These are phyloP conservation scores for Lepidium sativum DNA, from an alignment of 345 rosid genomes.

Conservation along the genomic window DNA sequence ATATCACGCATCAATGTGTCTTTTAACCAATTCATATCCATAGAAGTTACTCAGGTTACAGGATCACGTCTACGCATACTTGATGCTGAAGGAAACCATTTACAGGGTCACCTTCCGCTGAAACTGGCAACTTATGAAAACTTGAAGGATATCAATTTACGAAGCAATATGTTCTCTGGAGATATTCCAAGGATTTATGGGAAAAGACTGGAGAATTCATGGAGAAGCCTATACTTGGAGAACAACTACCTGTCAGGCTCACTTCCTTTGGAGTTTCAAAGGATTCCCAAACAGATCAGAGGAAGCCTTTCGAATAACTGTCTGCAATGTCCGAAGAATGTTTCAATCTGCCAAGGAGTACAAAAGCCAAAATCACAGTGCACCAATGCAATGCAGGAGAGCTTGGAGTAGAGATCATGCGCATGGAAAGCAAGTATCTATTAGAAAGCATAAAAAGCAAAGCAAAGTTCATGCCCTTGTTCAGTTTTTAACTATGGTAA, in stretches of 20 bases:
- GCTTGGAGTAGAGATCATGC: constrained; percentile 19
- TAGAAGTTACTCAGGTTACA: constrained; percentile 22
- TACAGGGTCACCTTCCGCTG: constrained; percentile 40
- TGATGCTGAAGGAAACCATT: constrained; percentile 38
- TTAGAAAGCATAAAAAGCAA: not conserved
- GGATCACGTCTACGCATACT: constrained; percentile 32
- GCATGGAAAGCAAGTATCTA: not conserved
- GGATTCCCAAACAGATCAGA: constrained; percentile 12
- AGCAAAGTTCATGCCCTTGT: constrained; percentile 13
- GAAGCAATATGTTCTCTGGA: constrained; percentile 36
- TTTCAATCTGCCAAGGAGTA: constrained; percentile 37
- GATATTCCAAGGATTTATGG: constrained; percentile 36
- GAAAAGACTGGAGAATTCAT: constrained; percentile 28
- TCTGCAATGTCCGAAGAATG: constrained; percentile 27
- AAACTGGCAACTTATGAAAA: constrained; percentile 32
- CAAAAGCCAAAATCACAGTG: constrained; percentile 44
- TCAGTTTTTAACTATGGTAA: not conserved
- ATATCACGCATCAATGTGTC: constrained; percentile 36
- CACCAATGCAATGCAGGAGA: constrained; percentile 21
- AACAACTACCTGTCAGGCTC: constrained; percentile 34
- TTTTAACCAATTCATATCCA: constrained; percentile 32
- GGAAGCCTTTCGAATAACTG: constrained; percentile 54
- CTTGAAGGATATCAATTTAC: constrained; percentile 33
- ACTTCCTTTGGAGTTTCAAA: constrained; percentile 35
- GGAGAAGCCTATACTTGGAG: constrained; percentile 39